These are phyloP conservation scores for Penicillium waksmanii DNA, from an alignment of 495 filamentous ascomycete genomes.

Conservation along the genomic window DNA sequence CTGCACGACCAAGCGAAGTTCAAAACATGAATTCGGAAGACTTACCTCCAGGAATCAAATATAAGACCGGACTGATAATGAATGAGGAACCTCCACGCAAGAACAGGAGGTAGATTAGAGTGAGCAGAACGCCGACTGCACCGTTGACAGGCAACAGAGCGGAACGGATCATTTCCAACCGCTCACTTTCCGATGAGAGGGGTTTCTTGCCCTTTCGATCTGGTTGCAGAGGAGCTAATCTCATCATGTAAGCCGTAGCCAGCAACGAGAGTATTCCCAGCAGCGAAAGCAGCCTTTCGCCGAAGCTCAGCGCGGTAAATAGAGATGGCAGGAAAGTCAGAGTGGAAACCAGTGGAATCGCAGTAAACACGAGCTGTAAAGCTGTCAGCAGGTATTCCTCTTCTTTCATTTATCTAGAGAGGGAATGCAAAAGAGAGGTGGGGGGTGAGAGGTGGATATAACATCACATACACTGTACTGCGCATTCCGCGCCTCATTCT, in stretches of 20 bases:
- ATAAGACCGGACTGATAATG: slow-evolving; percentile 27
- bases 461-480: slow-evolving; percentile 55
- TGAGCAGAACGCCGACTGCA: slow-evolving; percentile 31
- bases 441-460: too few relatives aligned
- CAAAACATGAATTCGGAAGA: slow-evolving; percentile 2
- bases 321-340: slow-evolving; percentile 58
- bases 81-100: slow-evolving; percentile 13
- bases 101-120: slow-evolving; percentile 25
- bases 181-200: slow-evolving; percentile 20
- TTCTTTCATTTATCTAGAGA: too few relatives aligned
- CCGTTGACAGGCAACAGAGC: slow-evolving; percentile 31
- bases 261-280: slow-evolving; percentile 62
- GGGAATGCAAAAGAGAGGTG: too few relatives aligned
- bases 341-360: slow-evolving; percentile 55
- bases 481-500: slow-evolving; percentile 62
- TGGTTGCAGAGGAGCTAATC: slow-evolving; percentile 33
- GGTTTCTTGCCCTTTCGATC: slow-evolving; percentile 41
- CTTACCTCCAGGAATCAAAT: slow-evolving; percentile 46
- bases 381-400: not conserved
- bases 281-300: slow-evolving; percentile 49
- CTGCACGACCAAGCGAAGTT: not conserved
- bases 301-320: slow-evolving; percentile 28
- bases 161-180: slow-evolving; percentile 14
- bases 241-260: slow-evolving; percentile 58
- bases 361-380: slow-evolving; percentile 56